A percentile compares a stretch with the other conserved stretches of the same genome.
These are phyloP conservation scores for Amaranthus cruentus DNA, from an alignment of 148 eudicot genomes.

Conservation along the genomic window DNA sequence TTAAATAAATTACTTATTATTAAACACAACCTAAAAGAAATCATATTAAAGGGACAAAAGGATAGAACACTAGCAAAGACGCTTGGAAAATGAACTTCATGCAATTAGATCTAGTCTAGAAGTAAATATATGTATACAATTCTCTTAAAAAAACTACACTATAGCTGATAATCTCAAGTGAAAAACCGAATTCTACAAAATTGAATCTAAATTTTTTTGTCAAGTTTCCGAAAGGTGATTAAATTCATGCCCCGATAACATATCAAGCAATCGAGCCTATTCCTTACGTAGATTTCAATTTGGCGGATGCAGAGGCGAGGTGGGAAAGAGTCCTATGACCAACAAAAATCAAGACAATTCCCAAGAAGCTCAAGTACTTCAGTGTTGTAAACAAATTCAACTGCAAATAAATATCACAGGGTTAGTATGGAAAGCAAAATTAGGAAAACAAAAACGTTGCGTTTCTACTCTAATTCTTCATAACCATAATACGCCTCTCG, in stretches of 20 bases:
- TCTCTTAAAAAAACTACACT: conserved; percentile 4
- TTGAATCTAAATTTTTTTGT: conserved; percentile 15
- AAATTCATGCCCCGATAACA: conserved; percentile 1
- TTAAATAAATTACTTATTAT: too few species aligned
- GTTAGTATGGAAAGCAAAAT: background rate
- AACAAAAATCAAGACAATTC: conserved; percentile 68
- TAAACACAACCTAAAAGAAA: too few species aligned
- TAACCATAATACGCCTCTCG: too few species aligned
- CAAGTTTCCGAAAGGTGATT: conserved; percentile 7
- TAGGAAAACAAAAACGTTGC: background rate
- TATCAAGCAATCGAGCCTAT: background rate
- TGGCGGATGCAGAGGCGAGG: conserved; percentile 71
- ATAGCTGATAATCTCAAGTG: conserved; percentile 4
- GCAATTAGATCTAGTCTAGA: conserved; percentile 13
- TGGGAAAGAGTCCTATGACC: conserved; percentile 85
- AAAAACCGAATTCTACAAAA: conserved; percentile 31
- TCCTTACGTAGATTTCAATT: conserved; percentile 66
- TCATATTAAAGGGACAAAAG: background rate
- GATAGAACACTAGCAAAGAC: too few species aligned
- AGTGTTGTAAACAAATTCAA: conserved; percentile 80
- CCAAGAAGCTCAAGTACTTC: conserved; percentile 72
- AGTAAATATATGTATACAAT: conserved; percentile 22
- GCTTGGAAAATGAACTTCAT: too few species aligned
- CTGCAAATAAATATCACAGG: conserved; percentile 36
- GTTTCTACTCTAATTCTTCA: too few species aligned